Base-by-base conservation (phyloP, 805 yeast genomes). In the Geotrichum ghanense region DNA sequence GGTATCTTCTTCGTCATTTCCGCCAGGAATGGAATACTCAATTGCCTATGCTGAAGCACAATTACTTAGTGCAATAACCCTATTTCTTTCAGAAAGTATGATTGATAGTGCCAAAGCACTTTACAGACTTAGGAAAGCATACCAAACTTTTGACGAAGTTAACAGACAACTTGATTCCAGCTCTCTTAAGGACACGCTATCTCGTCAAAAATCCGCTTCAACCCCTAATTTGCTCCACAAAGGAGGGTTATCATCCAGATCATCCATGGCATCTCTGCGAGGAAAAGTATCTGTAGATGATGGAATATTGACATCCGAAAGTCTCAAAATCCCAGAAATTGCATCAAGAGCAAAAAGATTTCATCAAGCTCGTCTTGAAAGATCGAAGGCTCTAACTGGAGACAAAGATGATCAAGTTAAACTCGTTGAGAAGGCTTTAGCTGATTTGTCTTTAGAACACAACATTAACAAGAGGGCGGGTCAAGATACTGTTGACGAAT, bases 21-120 rank as follows among this genome's bases (percentile, higher is more conserved):
- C 95, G 1, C 95, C 96, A 0, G 97, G 97, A 0, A 85, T 96
- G 1, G 96, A 89, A 63, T 92, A 81, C 64, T 89, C 90, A 19
- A 87, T 90, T 37, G 88, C 95, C 0, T 78, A 81, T 57, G 94
- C 96, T 0, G 97, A 90, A 62, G 76, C 94, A 23, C 83, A 88
- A 44, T 66, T 90, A 42, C 66, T 90, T 63, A 82, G 84, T 59
- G 97, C 97, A 0, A 71, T 90, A 53, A 72, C 89, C 42, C 83
- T 90, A 89, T 70, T 90, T 43, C 69, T 92, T 52, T 81, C 87
- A 51, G 98, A 90, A 63, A 81, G 87, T 60, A 74, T 86, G 68
- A 73, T 90, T 52, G 97, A 90, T 60, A 76, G 87, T 56, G 95
- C 95, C 9, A 89, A 86, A 67, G 97, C 97, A 0, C 68, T 92